Conservation (phyloP, 1,139 yeast species). For the Pichia inconspicua region DNA sequence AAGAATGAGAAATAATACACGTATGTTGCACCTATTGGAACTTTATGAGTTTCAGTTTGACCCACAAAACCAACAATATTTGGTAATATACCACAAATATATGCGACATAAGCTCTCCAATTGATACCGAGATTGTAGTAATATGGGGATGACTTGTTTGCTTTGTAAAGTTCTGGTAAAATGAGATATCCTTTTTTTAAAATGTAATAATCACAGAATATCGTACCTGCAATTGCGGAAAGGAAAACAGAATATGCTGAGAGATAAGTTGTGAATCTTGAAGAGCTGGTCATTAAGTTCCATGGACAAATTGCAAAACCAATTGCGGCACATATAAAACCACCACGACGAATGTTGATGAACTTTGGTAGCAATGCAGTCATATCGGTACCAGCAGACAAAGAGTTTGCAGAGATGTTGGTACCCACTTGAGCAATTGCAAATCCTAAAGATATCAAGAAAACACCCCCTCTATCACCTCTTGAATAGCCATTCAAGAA, state of each 20-base stretch:
- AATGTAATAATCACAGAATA: slow-evolving; percentile 67
- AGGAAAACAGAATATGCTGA: slow-evolving; percentile 83
- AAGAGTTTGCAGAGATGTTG: slow-evolving; percentile 83
- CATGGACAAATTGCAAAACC: slow-evolving; percentile 84
- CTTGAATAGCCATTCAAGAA: slow-evolving; percentile 53
- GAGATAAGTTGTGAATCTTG: slow-evolving; percentile 74
- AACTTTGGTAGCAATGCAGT: slow-evolving; percentile 75
- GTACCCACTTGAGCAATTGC: slow-evolving; percentile 85
- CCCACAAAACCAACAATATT: slow-evolving; percentile 88
- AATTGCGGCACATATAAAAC: slow-evolving; percentile 68
- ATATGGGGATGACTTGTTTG: slow-evolving; percentile 41
- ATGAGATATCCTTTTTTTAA: slow-evolving; percentile 67
- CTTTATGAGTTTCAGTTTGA: slow-evolving; percentile 37
- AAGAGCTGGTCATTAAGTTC: slow-evolving; percentile 69
- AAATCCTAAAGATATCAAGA: slow-evolving; percentile 68
- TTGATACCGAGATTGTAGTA: slow-evolving; percentile 60
- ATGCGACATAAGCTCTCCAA: slow-evolving; percentile 75
- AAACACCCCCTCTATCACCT: slow-evolving; percentile 84
- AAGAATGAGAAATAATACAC: slow-evolving; percentile 69
- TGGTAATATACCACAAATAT: slow-evolving; percentile 67
- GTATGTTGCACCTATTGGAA: slow-evolving; percentile 73
- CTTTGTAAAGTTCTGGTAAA: slow-evolving; percentile 55
- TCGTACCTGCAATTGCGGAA: slow-evolving; percentile 80
- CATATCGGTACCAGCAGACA: slow-evolving; percentile 87
- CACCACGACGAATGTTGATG: slow-evolving; percentile 76